A percentile compares a stretch with the other conserved stretches of the same genome.
phyloP scores from a whole-genome alignment of 2,329 filamentous ascomycete genomes.

The Cordyceps cicadae region DNA sequence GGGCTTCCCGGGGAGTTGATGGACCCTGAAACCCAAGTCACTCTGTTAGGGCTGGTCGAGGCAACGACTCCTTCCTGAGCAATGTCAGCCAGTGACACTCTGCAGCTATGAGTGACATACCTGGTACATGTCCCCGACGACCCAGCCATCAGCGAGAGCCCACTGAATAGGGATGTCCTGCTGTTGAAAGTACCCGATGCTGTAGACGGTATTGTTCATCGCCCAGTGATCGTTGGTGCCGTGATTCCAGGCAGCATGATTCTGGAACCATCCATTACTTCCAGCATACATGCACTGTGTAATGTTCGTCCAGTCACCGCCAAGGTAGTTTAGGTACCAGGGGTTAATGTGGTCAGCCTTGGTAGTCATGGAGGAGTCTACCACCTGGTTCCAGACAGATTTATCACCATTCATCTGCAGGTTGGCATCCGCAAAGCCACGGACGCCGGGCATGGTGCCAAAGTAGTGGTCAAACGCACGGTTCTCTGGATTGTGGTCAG shows the following conservation, averaged over 20 bases:
- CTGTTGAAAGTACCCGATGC: constrained; percentile 42
- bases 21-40: constrained; percentile 41
- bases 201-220: constrained; percentile 43
- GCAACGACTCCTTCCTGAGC: constrained; percentile 40
- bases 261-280: constrained; percentile 42
- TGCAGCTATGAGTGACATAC: constrained; percentile 15
- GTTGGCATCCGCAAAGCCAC: constrained; percentile 49
- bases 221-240: constrained; percentile 47
- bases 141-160: constrained; percentile 46
- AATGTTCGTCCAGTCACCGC: constrained; percentile 39
- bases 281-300: constrained; percentile 48
- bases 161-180: constrained; percentile 47
- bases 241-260: constrained; percentile 42
- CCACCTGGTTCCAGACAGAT: constrained; percentile 40
- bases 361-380: constrained; percentile 29
- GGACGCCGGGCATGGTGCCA: constrained; percentile 46
- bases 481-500: constrained; percentile 19
- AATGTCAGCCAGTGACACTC: constrained; percentile 28
- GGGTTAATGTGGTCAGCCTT: constrained; percentile 37
- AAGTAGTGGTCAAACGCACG: constrained; percentile 40
- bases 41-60: constrained; percentile 45
- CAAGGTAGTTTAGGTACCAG: constrained; percentile 47
- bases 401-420: constrained; percentile 39
- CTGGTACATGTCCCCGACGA: constrained; percentile 48
- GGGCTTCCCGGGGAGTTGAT: constrained; percentile 41